Conservation (phyloP, 1,284 basidiomycete genomes). For the Apiotrichum akiyoshidainum region DNA sequence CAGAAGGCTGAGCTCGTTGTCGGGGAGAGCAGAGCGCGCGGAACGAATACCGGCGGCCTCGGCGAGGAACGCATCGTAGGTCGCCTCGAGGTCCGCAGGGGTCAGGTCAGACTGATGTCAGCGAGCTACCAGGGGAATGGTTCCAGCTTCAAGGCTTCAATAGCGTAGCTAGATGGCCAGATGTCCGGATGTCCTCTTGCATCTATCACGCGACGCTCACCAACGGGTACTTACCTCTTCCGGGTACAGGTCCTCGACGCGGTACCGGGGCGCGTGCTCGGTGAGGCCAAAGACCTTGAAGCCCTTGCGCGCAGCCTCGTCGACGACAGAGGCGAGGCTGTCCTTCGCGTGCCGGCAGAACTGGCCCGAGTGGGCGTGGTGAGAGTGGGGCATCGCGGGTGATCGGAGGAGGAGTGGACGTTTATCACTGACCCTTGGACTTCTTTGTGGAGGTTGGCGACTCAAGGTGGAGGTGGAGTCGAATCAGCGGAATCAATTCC, state of each 20-base stretch:
- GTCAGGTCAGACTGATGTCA: constrained; percentile 37
- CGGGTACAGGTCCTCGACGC: constrained; percentile 78
- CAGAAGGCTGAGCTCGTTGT: constrained; percentile 64
- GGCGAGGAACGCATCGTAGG: constrained; percentile 35
- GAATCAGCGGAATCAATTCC: no score
- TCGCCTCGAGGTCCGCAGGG: constrained; percentile 30
- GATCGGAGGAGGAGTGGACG: not conserved
- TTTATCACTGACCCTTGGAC: no score
- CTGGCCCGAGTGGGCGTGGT: constrained; percentile 94
- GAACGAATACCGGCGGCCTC: constrained; percentile 69
- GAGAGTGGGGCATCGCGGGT: constrained; percentile 71
- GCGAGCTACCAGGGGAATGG: not conserved
- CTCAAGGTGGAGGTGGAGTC: no score
- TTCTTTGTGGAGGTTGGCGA: no score
- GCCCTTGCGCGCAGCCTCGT: constrained; percentile 69
- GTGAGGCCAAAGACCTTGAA: constrained; percentile 83
- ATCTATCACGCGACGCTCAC: no score
- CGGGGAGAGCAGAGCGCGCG: constrained; percentile 52
- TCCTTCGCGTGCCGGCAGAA: constrained; percentile 85
- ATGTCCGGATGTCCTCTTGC: no score
- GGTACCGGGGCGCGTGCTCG: constrained; percentile 91
- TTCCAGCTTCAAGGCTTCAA: not conserved
- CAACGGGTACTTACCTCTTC: constrained; percentile 69
- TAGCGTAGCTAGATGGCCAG: no score
- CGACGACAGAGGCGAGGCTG: constrained; percentile 74